A percentile compares a stretch with the other conserved stretches of the same genome.
Evolutionary conservation across 805 yeast genomes (phyloP).

Genomic region (Starmerella ratchasimensis): DNA sequence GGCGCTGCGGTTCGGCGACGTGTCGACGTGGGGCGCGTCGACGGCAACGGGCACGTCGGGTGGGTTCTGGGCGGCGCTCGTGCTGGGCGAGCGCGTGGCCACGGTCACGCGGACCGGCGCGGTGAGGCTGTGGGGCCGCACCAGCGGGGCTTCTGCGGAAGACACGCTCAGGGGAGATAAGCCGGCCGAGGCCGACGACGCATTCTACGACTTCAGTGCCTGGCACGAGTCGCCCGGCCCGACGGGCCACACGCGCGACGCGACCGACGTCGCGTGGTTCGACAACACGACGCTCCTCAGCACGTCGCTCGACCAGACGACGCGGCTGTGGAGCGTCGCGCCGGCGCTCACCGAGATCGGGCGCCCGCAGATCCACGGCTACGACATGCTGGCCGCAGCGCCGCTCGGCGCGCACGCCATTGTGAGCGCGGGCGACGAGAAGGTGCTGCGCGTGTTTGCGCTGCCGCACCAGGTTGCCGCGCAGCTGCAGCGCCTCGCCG

Average conservation of each 20-base stretch:
- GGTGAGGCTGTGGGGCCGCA: conserved; percentile 74
- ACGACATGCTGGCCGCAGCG: conserved; percentile 77
- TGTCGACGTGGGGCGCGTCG: conserved; percentile 90
- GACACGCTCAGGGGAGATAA: too few species aligned
- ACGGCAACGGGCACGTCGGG: conserved; percentile 94
- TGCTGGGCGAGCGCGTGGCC: conserved; percentile 48
- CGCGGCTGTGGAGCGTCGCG: conserved; percentile 51
- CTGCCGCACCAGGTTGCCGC: conserved; percentile 68
- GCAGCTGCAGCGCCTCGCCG: conserved; percentile 33
- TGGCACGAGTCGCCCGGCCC: conserved; percentile 35
- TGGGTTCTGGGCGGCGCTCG: conserved; percentile 54
- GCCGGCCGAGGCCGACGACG: too few species aligned
- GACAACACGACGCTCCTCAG: conserved; percentile 45
- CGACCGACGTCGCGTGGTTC: conserved; percentile 66
- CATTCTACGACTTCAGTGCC: conserved; percentile 10
- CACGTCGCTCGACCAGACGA: conserved; percentile 87
- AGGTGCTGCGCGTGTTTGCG: conserved; percentile 75
- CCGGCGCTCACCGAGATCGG: conserved; percentile 79
- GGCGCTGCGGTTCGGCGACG: conserved; percentile 68
- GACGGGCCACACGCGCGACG: conserved; percentile 63
- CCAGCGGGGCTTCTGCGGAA: too few species aligned
- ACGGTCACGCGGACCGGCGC: conserved; percentile 91
- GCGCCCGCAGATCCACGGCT: conserved; percentile 96
- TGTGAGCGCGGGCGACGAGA: conserved; percentile 94
- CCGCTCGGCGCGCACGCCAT: conserved; percentile 47